Conservation (phyloP, 1,139 yeast species). For the Protomyces pachydermus region DNA sequence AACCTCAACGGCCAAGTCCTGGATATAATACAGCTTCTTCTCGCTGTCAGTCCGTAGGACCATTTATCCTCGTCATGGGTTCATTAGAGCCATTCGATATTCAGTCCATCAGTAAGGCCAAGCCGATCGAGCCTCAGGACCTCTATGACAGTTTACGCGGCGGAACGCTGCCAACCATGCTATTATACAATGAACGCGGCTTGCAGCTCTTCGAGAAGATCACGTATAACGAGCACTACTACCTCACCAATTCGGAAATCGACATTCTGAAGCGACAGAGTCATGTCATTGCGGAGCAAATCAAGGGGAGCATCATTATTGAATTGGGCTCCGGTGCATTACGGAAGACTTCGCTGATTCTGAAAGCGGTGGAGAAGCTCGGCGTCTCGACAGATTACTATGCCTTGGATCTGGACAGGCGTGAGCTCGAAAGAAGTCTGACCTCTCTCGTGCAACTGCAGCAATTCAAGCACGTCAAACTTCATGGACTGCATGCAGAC, state of each 20-base stretch:
- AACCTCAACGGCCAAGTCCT: neutral
- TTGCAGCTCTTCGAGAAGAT: constrained; percentile 33
- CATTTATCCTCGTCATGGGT: neutral
- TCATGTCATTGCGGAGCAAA: constrained; percentile 27
- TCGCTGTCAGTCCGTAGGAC: too few relatives aligned
- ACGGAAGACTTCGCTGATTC: constrained; percentile 31
- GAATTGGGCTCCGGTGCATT: constrained; percentile 34
- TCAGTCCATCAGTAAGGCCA: constrained; percentile 19
- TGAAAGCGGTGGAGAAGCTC: constrained; percentile 31
- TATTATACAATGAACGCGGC: constrained; percentile 33
- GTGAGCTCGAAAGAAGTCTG: constrained; percentile 31
- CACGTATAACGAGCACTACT: constrained; percentile 32
- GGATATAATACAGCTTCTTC: neutral
- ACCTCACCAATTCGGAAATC: constrained; percentile 31
- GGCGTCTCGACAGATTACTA: constrained; percentile 30
- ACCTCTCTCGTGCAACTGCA: constrained; percentile 16
- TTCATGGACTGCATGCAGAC: constrained; percentile 33
- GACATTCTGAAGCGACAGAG: constrained; percentile 29
- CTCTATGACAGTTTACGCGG: constrained; percentile 1
- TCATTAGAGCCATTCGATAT: constrained; percentile 2
- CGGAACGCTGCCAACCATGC: constrained; percentile 31
- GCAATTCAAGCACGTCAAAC: constrained; percentile 23
- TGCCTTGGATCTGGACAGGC: constrained; percentile 32
- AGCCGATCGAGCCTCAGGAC: constrained; percentile 15
- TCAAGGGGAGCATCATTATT: constrained; percentile 29